phyloP scores from a whole-genome alignment of 148 eudicot species.

The Suaeda aralocaspica region DNA sequence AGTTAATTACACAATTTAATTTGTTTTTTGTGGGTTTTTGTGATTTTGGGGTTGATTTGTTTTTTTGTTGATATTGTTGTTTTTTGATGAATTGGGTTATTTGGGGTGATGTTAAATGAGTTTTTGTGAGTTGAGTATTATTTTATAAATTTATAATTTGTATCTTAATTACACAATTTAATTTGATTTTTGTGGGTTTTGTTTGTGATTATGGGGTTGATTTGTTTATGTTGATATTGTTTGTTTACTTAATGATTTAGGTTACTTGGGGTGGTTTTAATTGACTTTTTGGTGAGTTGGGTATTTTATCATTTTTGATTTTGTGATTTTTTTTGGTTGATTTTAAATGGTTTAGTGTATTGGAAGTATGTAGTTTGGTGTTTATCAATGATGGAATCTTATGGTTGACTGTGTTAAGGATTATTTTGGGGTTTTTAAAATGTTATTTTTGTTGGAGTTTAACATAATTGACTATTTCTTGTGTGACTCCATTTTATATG shows the following conservation, averaged over 20 bases:
- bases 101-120: not conserved
- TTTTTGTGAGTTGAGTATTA: not conserved
- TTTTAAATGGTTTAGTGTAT: slow-evolving; percentile 2
- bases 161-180: too few relatives aligned
- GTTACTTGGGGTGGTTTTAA: not conserved
- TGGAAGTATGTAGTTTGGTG: not conserved
- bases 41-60: slow-evolving; percentile 3
- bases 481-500: not conserved
- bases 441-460: not conserved
- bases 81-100: not conserved
- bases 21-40: not conserved
- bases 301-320: too few relatives aligned
- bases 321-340: not conserved
- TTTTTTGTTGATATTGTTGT: too few relatives aligned
- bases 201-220: not conserved
- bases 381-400: not conserved
- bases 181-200: not conserved
- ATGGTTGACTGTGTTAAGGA: not conserved
- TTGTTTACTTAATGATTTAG: not conserved
- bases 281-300: not conserved
- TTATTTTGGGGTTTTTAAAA: not conserved
- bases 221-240: too few relatives aligned
- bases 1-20: too few relatives aligned
- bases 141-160: too few relatives aligned
- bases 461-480: not conserved